A percentile compares a stretch with the other conserved stretches of the same genome.
Evolutionary conservation across 176 grass and related monocot genomes (phyloP).

Genomic region (Phyllostachys edulis): DNA sequence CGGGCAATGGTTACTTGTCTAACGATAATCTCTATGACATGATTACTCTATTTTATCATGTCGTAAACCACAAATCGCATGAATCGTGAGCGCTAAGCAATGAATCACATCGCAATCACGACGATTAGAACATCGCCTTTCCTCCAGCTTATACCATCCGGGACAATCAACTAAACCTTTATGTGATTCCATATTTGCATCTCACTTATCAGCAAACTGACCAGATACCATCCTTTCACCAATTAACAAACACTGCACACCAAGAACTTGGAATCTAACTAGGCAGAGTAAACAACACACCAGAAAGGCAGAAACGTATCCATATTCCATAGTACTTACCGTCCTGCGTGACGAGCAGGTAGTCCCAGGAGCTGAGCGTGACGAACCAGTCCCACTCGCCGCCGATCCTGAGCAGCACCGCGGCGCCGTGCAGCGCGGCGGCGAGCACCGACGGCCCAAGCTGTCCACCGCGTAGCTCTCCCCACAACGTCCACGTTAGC

Average conservation of each 20-base stretch:
- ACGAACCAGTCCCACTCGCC: slow-evolving; percentile 65
- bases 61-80: not conserved
- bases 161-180: not conserved
- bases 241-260: not conserved
- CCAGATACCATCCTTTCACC: not conserved
- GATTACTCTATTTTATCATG: not conserved
- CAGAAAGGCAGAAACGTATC: not conserved
- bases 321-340: slow-evolving; percentile 23
- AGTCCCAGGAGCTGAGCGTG: slow-evolving; percentile 59
- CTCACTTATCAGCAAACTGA: not conserved
- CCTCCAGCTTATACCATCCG: not conserved
- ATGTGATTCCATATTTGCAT: not conserved
- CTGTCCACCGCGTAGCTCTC: slow-evolving; percentile 43
- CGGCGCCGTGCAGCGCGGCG: slow-evolving; percentile 58
- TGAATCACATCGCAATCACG: not conserved
- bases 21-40: not conserved
- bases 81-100: not conserved
- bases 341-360: slow-evolving; percentile 68
- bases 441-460: slow-evolving; percentile 46
- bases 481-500: slow-evolving; percentile 50
- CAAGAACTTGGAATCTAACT: not conserved
- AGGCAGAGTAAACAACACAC: not conserved
- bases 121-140: not conserved
- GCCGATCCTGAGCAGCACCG: slow-evolving; percentile 45
- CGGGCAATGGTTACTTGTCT: not conserved